These are phyloP conservation scores for Cladobotryum protrusum DNA, from an alignment of 2,329 filamentous ascomycete genomes.

Conservation along the genomic window DNA sequence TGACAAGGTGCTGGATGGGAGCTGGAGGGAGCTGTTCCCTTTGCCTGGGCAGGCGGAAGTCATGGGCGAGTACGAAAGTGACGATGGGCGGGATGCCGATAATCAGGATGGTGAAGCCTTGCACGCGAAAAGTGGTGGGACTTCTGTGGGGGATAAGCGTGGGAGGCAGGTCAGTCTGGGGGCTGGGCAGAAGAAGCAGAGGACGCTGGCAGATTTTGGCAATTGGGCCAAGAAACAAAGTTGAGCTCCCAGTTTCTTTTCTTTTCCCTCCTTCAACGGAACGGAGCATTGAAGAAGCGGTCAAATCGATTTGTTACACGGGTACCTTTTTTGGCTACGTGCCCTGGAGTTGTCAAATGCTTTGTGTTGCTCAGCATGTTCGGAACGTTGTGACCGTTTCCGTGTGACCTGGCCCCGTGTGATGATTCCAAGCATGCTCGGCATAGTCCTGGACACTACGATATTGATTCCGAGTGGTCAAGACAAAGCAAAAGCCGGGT, in stretches of 20 bases:
- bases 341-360: no score
- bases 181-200: slow-evolving; percentile 21
- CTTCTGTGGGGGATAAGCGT: slow-evolving; percentile 18
- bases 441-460: no score
- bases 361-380: no score
- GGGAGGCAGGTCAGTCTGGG: slow-evolving; percentile 11
- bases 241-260: no score
- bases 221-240: background rate
- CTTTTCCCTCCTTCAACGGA: no score
- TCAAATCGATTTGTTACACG: no score
- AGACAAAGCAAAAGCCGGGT: background rate
- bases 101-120: slow-evolving; percentile 19
- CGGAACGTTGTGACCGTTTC: no score
- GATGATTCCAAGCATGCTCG: no score
- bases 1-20: slow-evolving; percentile 54
- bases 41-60: slow-evolving; percentile 31
- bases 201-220: slow-evolving; percentile 10
- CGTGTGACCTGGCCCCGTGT: no score
- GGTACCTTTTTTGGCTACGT: no score
- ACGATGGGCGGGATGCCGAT: slow-evolving; percentile 29
- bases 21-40: slow-evolving; percentile 43
- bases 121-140: slow-evolving; percentile 13
- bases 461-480: no score
- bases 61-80: slow-evolving; percentile 30
- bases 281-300: no score